Base-by-base conservation (phyloP, 2,329 filamentous ascomycete species). In the Penicillium sp. region DNA sequence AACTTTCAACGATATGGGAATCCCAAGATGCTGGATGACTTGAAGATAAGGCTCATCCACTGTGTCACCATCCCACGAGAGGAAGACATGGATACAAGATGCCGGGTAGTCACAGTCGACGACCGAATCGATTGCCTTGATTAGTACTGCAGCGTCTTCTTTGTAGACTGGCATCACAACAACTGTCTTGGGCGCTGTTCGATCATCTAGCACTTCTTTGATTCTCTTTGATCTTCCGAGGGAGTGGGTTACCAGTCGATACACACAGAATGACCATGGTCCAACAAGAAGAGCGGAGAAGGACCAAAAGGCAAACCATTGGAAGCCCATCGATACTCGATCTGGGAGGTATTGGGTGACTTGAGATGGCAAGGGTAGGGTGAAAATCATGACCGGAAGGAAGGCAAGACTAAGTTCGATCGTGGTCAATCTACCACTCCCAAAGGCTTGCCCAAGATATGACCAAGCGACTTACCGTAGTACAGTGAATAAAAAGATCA, bases 151-250 rank as follows among this genome's bases (percentile, higher is more conserved):
- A 0, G 91, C 90, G 29, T 92, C 87, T 71, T 98, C 95, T 70
- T 95, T 91, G 79, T 96, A 98, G 70, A 93, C 96, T 5, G 93
- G 95, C 92, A 98, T 97, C 57, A 98, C 89, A 58, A 98, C 90
- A 61, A 97, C 91, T 16, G 96, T 90, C 75, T 98, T 98, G 1
- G 93, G 95, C 0, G 95, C 93, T 1, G 88, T 92, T 3, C 85
- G 79, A 70, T 96, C 91, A 72, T 96, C 91, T 50, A 97, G 82
- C 0, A 91, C 86, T 62, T 90, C 85, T 71, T 96, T 93, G 70
- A 96, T 90, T 52, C 89, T 84, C 72, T 91, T 91, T 43, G 83
- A 87, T 62, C 91, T 86, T 22, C 93, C 93, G 26, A 98, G 81
- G 33, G 91, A 89, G 66, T 95, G 90, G 9, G 90, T 96, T 55